A percentile compares a stretch with the other conserved stretches of the same genome.
Evolutionary conservation across 805 yeast species (phyloP).

Genomic region (Jamesozyma rosinii): DNA sequence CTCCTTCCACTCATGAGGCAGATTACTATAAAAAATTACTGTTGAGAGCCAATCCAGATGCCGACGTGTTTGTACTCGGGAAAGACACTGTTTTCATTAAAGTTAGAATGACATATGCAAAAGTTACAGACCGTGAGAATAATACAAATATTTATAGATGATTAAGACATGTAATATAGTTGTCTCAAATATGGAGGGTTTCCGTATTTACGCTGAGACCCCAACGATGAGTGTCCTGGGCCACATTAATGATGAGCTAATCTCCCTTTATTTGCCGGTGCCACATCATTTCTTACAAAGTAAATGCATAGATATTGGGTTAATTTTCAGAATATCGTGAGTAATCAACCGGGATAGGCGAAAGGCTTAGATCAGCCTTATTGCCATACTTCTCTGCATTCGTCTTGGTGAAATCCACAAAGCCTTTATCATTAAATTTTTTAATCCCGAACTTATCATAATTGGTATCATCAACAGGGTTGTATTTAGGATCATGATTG

Average conservation of each 20-base stretch:
- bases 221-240: too few relatives aligned
- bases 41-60: slow-evolving; percentile 55
- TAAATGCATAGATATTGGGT: too few relatives aligned
- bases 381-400: neutral
- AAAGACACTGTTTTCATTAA: slow-evolving; percentile 62
- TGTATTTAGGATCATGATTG: neutral
- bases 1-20: slow-evolving; percentile 40
- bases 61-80: slow-evolving; percentile 53
- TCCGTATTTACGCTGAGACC: too few relatives aligned
- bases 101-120: slow-evolving; percentile 53
- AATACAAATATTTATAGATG: slow-evolving; percentile 33
- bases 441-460: neutral
- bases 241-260: too few relatives aligned
- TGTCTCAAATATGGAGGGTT: too few relatives aligned
- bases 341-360: slow-evolving; percentile 28
- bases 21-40: slow-evolving; percentile 53
- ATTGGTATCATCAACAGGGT: neutral
- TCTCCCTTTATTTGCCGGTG: too few relatives aligned
- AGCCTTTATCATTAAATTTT: neutral
- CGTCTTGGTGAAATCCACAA: neutral
- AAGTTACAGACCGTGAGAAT: slow-evolving; percentile 68
- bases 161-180: neutral
- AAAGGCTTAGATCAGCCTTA: slow-evolving; percentile 7
- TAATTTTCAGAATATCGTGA: slow-evolving; percentile 16
- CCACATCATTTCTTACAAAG: too few relatives aligned